phyloP scores from a whole-genome alignment of 441 rosid species.

The Dalechampia spathulata region DNA sequence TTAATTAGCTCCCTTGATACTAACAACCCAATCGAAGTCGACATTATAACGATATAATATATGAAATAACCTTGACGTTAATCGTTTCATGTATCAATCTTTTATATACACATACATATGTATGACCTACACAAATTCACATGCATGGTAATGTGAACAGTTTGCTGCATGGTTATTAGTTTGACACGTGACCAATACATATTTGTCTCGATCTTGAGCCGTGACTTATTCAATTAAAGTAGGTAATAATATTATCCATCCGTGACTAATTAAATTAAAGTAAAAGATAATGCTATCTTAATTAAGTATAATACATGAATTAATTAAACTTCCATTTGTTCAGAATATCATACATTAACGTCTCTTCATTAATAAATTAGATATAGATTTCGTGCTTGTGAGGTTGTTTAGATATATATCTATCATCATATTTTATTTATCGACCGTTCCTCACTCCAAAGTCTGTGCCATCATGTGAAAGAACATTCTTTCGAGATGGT shows the following conservation, averaged over 20 bases:
- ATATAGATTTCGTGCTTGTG: constrained; percentile 16
- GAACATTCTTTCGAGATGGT: constrained; percentile 28
- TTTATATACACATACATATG: not conserved
- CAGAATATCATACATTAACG: not conserved
- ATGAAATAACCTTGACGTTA: too few species aligned
- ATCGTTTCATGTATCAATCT: too few species aligned
- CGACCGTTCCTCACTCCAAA: too few species aligned
- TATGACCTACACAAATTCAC: too few species aligned
- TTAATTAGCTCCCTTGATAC: not conserved
- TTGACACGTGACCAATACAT: constrained; percentile 15
- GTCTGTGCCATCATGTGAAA: constrained; percentile 25
- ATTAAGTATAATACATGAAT: not conserved
- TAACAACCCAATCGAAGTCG: constrained; percentile 1
- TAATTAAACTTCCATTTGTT: not conserved
- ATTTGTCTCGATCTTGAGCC: constrained; percentile 19
- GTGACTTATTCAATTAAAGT: constrained; percentile 2
- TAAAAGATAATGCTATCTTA: constrained; percentile 9
- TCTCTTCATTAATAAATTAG: not conserved
- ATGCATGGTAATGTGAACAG: too few species aligned
- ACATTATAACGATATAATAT: not conserved
- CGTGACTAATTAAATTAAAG: constrained; percentile 3
- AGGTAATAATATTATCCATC: too few species aligned
- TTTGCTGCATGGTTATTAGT: not conserved
- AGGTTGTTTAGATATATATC: constrained; percentile 16
- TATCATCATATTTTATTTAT: too few species aligned